Conservation (phyloP, 495 filamentous ascomycete genomes). For the Neurospora sp. region DNA sequence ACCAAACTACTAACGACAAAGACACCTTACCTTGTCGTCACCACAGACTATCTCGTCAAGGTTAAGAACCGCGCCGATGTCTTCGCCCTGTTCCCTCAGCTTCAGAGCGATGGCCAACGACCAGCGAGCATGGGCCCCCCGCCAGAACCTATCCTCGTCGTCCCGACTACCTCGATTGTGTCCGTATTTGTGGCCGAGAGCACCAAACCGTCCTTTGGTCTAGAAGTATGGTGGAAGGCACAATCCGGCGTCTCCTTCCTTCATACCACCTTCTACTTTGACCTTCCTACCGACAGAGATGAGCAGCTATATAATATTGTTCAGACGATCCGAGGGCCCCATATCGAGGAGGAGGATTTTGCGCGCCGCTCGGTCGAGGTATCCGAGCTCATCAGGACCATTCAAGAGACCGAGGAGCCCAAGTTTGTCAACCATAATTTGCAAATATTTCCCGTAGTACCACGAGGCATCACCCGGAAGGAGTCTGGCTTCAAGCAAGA, state of each 20-base stretch:
- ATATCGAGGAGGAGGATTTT: conserved; percentile 28
- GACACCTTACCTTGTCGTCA: conserved; percentile 86
- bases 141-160: conserved; percentile 25
- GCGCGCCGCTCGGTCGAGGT: conserved; percentile 37
- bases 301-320: conserved; percentile 65
- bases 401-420: conserved; percentile 53
- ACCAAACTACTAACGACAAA: conserved; percentile 74
- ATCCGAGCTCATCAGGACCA: conserved; percentile 43
- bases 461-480: conserved; percentile 49
- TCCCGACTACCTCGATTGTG: conserved; percentile 64
- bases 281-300: conserved; percentile 61
- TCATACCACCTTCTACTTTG: conserved; percentile 54
- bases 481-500: conserved; percentile 35
- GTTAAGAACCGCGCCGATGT: conserved; percentile 67
- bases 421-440: conserved; percentile 62
- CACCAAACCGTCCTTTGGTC: conserved; percentile 63
- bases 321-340: conserved; percentile 40
- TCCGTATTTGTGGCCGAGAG: conserved; percentile 74
- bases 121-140: conserved; percentile 4
- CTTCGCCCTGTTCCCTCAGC: conserved; percentile 25
- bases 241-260: conserved; percentile 44
- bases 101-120: conserved; percentile 10
- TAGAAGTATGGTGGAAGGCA: conserved; percentile 73
- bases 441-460: conserved; percentile 76
- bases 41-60: conserved; percentile 69